Base-by-base conservation (phyloP, 2,329 filamentous ascomycete genomes). In the Neocucurbitaria cava region DNA sequence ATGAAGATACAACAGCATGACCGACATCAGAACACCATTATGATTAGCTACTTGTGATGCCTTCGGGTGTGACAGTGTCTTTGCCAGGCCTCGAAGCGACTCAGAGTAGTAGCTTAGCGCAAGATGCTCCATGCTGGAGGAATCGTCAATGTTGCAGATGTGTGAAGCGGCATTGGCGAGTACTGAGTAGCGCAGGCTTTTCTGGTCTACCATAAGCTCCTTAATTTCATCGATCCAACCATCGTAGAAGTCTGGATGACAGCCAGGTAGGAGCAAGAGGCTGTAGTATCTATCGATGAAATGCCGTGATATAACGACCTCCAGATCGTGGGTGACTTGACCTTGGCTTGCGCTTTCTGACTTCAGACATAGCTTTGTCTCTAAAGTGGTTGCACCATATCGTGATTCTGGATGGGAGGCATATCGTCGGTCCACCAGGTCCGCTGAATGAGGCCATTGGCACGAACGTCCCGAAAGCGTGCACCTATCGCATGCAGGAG, bases 201-300 rank as follows among this genome's bases (percentile, higher is more conserved):
- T 64, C 41, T 66, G 58, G 1, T 54, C 54, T 1, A 49, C 28
- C 68, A 70, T 71, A 1, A 72, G 64, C n/a, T 62, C 44, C 36
- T 67, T 61, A 11, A 74, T 70, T 9, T 72, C 66, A 1, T 48
- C 39, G 2, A 71, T 62, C 70, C 71, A 74, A 9, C 64, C 69
- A 41, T 71, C 49, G 38, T 64, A 56, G 38, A 72, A 73, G 6
- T 60, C 65, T 4, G 61, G 61, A 35, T 74, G 70, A 28, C 69
- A 71, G n/a, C 62, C 61, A 0, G 70, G 71, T 1, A 72, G 49
- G 0, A 73, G 41, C 1, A 73, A 49, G 3, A 71, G 58, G 13
- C 48, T 30, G 43, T 55, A 62, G 39, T 57, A 62, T 20, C 55
- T 51, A 9, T 62, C 48, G 21, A 59, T 51, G 35, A 59, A 62